Evolutionary conservation across 176 grass and related monocot species (phyloP), one percentile per base, ranked within the genome.

Genomic region (Rhynchospora tenuis): DNA sequence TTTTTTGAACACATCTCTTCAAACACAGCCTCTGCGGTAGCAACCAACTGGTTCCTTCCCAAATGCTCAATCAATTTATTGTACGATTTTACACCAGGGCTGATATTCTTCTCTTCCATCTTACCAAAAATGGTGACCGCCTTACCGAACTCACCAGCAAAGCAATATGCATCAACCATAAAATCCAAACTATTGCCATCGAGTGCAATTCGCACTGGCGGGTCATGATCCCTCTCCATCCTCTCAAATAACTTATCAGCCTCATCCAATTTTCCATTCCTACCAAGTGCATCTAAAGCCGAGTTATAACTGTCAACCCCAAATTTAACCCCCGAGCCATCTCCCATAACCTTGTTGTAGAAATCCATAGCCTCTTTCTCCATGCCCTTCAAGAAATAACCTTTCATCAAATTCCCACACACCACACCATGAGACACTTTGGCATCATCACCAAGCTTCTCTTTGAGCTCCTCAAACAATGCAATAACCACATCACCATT

Each of bases 351-450:
- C 58, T 90, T 86, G 5, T 55, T 6, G 64, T 88, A 89, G 61
- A 87, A 90, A n/a, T 85, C 88, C 88, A 94, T 97, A 0, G 92
- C 92, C 64, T 90, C 89, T 29, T 92, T 87, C 75, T 89, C 90
- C 90, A 88, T 90, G 60, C 88, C 88, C 77, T 73, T 86, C 15
- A 87, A 83, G 83, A 97, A 92, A 79, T 94, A 94, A 3, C 86
- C 90, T 44, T 92, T 94, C 88, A 97, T 92, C 42, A 94, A 89
- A 84, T 85, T 94, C 33, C 94, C 94, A 13, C 94, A 97, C 23
- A 94, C 75, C 7, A 90, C 87, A 29, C 90, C 88, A 83, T 92
- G 90, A 38, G 84, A 66, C 48, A 91, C 77, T n/a, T 54, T 54
- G 9, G 38, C 79, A 31, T 86, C 84, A 6, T 89, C 65, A 0